Base-by-base conservation (phyloP, 2,329 filamentous ascomycete species). In the Coniochaeta hoffmannii region DNA sequence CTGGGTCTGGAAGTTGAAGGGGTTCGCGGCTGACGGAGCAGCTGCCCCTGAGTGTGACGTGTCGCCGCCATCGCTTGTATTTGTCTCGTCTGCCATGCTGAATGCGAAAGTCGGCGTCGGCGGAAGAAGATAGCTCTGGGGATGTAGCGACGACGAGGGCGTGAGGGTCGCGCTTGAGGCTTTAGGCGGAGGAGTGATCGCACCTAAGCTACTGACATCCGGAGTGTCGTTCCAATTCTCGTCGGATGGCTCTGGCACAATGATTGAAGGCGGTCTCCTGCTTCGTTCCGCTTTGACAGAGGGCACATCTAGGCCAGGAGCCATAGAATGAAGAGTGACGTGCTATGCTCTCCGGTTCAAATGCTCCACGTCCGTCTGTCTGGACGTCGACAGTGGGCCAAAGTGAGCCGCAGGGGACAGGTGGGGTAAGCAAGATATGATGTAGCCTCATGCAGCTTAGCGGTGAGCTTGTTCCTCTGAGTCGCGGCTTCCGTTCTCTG, bases 1-100 rank as follows among this genome's bases (percentile, higher is more conserved):
- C 67, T 89, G 86, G 1, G 93, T 89, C 73, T 95, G 85, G 72
- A 97, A 97, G 73, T 97, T 97, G 82, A 99, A 97, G 0, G 93
- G 93, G 61, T 86, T 89, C 56, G 73, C 75, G 15, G 68, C 69
- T 15, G 67, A 58, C 28, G 70, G 61, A 22, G 59, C 58, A 32
- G 51, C 34, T 15, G 22, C 24, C 12, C 41, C 41, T 19, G 36
- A 46, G 41, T 26, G 19, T 19, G 57, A 54, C 4, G 30, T n/a
- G n/a, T n/a, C 9, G 30, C 7, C 9, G 41, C 60, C 63, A 22
- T 60, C 58, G 24, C 60, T 62, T 28, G 61, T 53, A 36, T 54
- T 58, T 51, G 61, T 65, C 56, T 69, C 67, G 24, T 71, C 63
- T 38, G 68, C 63, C 68, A 76, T 72, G 57, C 68, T 64, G 54